Conservation (phyloP, 2,329 filamentous ascomycete species). For the Mycosphaerella arachidis region DNA sequence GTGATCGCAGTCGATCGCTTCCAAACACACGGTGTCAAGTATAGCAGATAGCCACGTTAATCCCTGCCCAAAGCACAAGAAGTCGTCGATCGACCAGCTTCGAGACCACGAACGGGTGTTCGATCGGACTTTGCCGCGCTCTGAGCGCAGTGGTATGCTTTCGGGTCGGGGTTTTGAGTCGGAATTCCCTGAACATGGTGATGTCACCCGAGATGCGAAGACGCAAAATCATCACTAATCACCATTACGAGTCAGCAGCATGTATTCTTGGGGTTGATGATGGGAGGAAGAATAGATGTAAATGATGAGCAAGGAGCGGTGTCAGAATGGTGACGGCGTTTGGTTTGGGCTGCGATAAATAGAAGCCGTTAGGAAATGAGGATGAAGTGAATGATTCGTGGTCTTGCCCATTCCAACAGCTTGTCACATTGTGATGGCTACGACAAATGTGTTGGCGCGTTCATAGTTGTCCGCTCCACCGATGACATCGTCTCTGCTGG, state of each 20-base stretch:
- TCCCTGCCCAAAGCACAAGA: neutral
- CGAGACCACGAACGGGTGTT: neutral
- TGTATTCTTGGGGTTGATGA: neutral
- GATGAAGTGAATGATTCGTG: neutral
- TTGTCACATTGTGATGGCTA: neutral
- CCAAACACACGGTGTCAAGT: neutral
- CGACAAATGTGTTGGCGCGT: neutral
- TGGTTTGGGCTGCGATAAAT: neutral
- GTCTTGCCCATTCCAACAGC: neutral
- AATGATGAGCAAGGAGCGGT: neutral
- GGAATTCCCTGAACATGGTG: neutral
- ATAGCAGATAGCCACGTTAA: neutral
- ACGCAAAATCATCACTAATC: neutral
- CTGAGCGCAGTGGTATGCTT: neutral
- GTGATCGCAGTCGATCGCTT: neutral
- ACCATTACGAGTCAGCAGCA: neutral
- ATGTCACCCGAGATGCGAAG: neutral
- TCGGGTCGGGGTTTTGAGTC: neutral
- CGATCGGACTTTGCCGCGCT: slow-evolving; percentile 1
- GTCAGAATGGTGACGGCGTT: neutral
- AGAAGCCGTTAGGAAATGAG: neutral
- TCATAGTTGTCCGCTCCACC: neutral
- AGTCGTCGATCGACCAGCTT: neutral
- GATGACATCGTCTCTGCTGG: neutral
- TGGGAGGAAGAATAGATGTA: neutral